phyloP scores from a whole-genome alignment of 83 land plant genomes.

The Picea mariana region DNA sequence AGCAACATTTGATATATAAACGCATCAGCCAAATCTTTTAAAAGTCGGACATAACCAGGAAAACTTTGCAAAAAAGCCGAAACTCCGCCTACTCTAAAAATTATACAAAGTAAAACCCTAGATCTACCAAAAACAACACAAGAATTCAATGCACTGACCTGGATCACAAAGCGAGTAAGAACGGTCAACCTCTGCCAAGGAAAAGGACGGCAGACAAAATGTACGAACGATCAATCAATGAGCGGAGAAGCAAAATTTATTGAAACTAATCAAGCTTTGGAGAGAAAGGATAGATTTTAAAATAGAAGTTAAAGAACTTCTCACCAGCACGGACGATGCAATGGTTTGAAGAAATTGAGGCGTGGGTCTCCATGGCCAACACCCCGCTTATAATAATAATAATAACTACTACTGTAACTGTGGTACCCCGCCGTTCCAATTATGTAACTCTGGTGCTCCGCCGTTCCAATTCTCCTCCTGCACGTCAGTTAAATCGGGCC shows the following conservation, averaged over 20 bases:
- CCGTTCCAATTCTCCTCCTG: too few relatives aligned
- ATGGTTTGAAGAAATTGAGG: too few relatives aligned
- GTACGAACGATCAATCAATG: not conserved
- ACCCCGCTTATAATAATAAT: too few relatives aligned
- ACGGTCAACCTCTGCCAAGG: not conserved
- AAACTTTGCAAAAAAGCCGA: not conserved
- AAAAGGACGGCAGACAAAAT: not conserved
- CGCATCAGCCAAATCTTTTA: not conserved
- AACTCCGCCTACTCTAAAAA: not conserved
- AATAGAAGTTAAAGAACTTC: not conserved
- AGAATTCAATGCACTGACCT: not conserved
- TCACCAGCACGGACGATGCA: conserved; percentile 62
- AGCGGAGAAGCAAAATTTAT: not conserved
- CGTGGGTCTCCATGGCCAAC: too few relatives aligned
- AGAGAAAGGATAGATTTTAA: not conserved
- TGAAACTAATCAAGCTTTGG: not conserved
- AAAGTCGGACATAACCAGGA: not conserved
- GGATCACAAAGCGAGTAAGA: conserved; percentile 14
- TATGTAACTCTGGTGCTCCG: too few relatives aligned
- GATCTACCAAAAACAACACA: not conserved
- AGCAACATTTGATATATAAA: not conserved
- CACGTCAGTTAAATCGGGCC: too few relatives aligned
- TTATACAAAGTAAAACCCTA: not conserved
- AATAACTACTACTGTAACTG: too few relatives aligned
- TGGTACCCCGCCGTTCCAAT: too few relatives aligned